phyloP scores from a whole-genome alignment of 331 rosid species.

The Arachis monticola region DNA sequence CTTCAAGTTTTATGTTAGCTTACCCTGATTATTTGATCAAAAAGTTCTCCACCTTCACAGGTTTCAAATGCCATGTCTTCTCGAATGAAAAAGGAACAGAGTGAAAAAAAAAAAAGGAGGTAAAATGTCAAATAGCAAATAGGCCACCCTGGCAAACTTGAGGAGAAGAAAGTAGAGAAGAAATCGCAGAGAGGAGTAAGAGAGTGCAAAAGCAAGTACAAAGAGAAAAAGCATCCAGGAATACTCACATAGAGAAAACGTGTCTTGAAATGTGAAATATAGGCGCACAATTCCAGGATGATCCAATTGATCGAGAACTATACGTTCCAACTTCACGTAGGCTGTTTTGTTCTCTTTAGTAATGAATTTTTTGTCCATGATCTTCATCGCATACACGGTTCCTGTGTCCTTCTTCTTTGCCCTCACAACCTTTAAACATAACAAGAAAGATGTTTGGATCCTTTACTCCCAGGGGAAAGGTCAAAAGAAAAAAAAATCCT shows the following conservation, averaged over 20 bases:
- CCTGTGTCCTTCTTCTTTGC: constrained; percentile 98
- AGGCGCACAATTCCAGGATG: constrained; percentile 97
- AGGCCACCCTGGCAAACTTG: constrained; percentile 40
- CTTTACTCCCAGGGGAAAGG: background rate
- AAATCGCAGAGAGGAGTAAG: constrained; percentile 31
- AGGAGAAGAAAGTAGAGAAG: constrained; percentile 16
- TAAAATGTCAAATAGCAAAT: constrained; percentile 40
- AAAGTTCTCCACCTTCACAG: constrained; percentile 99
- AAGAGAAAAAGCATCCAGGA: constrained; percentile 41
- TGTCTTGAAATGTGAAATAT: constrained; percentile 95
- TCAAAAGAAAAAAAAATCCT: background rate
- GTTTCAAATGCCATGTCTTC: constrained; percentile 99
- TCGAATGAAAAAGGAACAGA: constrained; percentile 33
- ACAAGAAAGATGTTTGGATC: constrained; percentile 24
- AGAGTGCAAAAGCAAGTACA: constrained; percentile 12
- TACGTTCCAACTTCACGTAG: constrained; percentile 97
- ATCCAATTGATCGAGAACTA: constrained; percentile 97
- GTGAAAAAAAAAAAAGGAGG: constrained; percentile 13
- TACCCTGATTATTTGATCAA: constrained; percentile 99
- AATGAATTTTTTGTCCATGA: constrained; percentile 97
- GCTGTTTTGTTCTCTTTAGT: constrained; percentile 99
- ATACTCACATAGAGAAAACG: constrained; percentile 93
- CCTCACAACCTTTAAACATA: constrained; percentile 81
- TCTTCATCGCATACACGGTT: constrained; percentile 88
- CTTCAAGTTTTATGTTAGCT: constrained; percentile 43